phyloP scores from a whole-genome alignment of 345 rosid species.

The Pugionium dolabratum region DNA sequence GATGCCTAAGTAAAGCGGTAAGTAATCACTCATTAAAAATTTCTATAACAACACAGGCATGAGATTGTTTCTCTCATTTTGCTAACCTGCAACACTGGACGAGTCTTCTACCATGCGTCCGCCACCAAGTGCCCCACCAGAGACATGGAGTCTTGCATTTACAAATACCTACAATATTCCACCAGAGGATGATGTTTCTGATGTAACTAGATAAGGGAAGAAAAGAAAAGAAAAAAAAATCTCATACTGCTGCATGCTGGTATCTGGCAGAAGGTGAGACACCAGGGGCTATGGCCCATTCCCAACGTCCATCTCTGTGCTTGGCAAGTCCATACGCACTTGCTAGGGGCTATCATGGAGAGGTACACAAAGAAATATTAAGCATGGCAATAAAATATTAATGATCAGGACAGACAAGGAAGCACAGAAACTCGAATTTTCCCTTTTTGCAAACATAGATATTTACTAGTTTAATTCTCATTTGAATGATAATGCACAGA shows the following conservation, averaged over 20 bases:
- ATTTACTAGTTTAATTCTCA: background rate
- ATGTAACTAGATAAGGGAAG: slow-evolving; percentile 21
- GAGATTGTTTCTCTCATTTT: background rate
- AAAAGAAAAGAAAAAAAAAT: slow-evolving; percentile 23
- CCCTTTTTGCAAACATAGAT: slow-evolving; percentile 13
- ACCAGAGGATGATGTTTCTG: slow-evolving; percentile 23
- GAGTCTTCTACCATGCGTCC: slow-evolving; percentile 99
- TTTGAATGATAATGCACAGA: background rate
- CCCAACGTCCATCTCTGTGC: slow-evolving; percentile 99
- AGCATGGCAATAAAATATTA: slow-evolving; percentile 16
- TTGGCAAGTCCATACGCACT: slow-evolving; percentile 99
- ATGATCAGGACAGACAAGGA: background rate
- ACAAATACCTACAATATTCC: slow-evolving; percentile 75
- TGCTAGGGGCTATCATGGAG: slow-evolving; percentile 71
- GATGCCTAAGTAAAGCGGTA: background rate
- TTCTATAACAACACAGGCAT: slow-evolving; percentile 13
- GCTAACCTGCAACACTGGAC: slow-evolving; percentile 90
- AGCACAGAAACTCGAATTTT: slow-evolving; percentile 11
- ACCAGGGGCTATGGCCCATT: slow-evolving; percentile 99
- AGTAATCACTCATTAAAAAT: slow-evolving; percentile 13
- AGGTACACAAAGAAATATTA: slow-evolving; percentile 6
- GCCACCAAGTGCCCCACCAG: slow-evolving; percentile 99
- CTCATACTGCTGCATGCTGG: slow-evolving; percentile 97
- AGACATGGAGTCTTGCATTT: slow-evolving; percentile 96
- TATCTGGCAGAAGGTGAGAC: slow-evolving; percentile 98